A percentile compares a stretch with the other conserved stretches of the same genome.
Conservation (phyloP, 2,329 filamentous ascomycete genomes). For the Neurospora crassa region DNA sequence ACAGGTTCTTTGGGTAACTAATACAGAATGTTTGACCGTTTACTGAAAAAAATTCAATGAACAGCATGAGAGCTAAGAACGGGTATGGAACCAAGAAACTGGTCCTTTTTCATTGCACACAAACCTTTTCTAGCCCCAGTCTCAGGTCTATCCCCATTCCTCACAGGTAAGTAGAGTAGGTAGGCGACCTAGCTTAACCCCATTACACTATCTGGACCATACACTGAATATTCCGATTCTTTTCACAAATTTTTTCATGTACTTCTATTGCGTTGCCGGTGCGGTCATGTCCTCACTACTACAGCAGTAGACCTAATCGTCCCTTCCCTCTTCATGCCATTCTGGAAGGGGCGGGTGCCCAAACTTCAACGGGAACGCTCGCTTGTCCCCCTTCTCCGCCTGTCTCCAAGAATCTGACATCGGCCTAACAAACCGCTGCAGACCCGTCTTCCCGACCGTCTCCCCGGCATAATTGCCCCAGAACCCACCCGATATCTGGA, state of each 20-base stretch:
- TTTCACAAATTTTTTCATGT: not conserved
- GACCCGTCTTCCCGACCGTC: constrained; percentile 24
- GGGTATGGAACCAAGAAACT: not conserved
- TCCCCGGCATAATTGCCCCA: not conserved
- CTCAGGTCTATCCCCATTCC: not conserved
- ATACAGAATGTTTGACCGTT: not conserved
- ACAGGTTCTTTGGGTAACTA: not conserved
- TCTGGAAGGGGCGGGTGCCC: not conserved
- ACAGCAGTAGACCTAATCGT: not conserved
- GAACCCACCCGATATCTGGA: not conserved
- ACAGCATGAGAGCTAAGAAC: not conserved
- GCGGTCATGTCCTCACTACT: not conserved
- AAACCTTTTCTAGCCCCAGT: not conserved
- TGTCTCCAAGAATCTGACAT: not conserved
- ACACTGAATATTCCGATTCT: not conserved
- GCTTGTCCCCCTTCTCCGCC: not conserved
- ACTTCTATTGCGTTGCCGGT: not conserved
- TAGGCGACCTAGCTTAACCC: not conserved
- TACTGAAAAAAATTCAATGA: not conserved
- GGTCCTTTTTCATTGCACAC: not conserved
- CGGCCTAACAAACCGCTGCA: constrained; percentile 19
- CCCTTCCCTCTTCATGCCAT: not conserved
- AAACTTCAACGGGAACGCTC: not conserved
- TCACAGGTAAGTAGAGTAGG: not conserved
- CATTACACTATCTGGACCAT: not conserved